Conservation (phyloP, 2,329 filamentous ascomycete species). For the Myriangium duriaei region DNA sequence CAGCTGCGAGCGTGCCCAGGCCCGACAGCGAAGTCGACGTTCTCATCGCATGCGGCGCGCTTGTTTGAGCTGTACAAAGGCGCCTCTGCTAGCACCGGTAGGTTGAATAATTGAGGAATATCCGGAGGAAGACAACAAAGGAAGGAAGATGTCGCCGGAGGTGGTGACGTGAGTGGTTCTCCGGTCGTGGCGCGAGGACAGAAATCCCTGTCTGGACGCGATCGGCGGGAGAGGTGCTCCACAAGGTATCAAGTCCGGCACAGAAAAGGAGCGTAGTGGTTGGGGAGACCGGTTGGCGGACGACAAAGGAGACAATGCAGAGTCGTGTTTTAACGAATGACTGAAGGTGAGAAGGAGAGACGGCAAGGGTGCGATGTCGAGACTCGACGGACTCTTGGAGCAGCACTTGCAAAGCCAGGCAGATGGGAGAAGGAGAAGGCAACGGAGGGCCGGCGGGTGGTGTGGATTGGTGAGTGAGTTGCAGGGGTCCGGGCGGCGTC, state of each 20-base stretch:
- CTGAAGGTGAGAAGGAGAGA: constrained; percentile 9
- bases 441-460: too few species aligned
- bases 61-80: too few species aligned
- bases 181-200: background rate
- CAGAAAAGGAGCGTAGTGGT: constrained; percentile 1
- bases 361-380: too few species aligned
- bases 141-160: background rate
- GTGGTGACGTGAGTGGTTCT: constrained; percentile 6
- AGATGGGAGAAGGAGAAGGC: too few species aligned
- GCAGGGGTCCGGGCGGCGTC: too few species aligned
- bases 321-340: constrained; percentile 9
- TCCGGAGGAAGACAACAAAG: background rate
- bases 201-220: constrained; percentile 4
- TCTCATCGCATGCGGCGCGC: constrained; percentile 12
- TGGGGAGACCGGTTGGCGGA: background rate
- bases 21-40: constrained; percentile 8
- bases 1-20: constrained; percentile 12
- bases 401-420: too few species aligned
- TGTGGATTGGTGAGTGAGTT: too few species aligned
- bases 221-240: constrained; percentile 9
- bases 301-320: constrained; percentile 1
- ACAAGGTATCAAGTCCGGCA: constrained; percentile 3
- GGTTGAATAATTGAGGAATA: background rate
- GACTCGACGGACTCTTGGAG: too few species aligned
- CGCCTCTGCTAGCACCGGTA: too few species aligned